phyloP scores from a whole-genome alignment of 1,284 basidiomycete species.

The Rhodotorula sp. region DNA sequence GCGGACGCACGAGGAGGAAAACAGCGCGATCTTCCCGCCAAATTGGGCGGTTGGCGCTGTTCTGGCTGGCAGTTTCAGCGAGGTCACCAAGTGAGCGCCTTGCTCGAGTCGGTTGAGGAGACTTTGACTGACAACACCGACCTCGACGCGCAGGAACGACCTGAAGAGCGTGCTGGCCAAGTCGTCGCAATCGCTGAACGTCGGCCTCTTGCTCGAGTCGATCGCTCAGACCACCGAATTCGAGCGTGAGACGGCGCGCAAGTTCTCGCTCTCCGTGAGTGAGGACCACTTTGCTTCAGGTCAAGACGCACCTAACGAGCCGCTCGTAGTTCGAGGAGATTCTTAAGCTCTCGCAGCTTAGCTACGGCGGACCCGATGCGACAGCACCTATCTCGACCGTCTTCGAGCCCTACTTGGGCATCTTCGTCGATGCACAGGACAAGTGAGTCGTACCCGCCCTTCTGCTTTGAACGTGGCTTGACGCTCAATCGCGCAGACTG shows the following conservation, averaged over 20 bases:
- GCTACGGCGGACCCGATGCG: slow-evolving; percentile 36
- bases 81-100: slow-evolving; percentile 73
- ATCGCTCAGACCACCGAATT: slow-evolving; percentile 83
- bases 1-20: slow-evolving; percentile 70
- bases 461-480: too few relatives aligned
- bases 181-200: slow-evolving; percentile 55
- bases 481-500: slow-evolving; percentile 54
- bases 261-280: slow-evolving; percentile 59
- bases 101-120: rapidly evolving
- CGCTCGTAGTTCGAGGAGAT: slow-evolving; percentile 50
- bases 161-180: slow-evolving; percentile 52
- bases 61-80: slow-evolving; percentile 75
- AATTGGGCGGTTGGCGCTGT: slow-evolving; percentile 80
- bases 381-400: slow-evolving; percentile 73
- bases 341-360: slow-evolving; percentile 44
- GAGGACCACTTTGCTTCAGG: background rate
- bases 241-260: slow-evolving; percentile 63
- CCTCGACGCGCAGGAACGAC: slow-evolving; percentile 47
- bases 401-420: slow-evolving; percentile 86
- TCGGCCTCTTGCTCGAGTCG: slow-evolving; percentile 76
- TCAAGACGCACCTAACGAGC: background rate
- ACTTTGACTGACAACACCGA: background rate
- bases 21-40: slow-evolving; percentile 70
- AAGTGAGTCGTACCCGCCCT: too few relatives aligned
- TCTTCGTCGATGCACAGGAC: slow-evolving; percentile 96